phyloP scores from a whole-genome alignment of 331 rosid species.

The Rosa hybrid region DNA sequence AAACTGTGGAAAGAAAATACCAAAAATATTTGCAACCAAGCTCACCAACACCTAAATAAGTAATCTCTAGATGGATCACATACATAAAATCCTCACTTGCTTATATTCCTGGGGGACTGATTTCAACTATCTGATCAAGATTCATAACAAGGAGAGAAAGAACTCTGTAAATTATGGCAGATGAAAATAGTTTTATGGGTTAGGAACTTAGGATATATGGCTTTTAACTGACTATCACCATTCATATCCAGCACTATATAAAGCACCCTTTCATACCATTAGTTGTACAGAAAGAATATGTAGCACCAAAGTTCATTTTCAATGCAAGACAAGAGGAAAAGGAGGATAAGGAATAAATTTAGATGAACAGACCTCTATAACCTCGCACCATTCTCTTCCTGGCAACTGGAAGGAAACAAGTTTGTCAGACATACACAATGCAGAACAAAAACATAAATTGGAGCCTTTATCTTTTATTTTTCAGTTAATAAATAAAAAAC shows the following conservation, averaged over 20 bases:
- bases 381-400: slow-evolving; percentile 69
- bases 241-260: slow-evolving; percentile 32
- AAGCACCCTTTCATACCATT: slow-evolving; percentile 29
- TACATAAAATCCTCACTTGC: slow-evolving; percentile 52
- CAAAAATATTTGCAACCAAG: slow-evolving; percentile 27
- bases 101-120: slow-evolving; percentile 40
- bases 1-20: neutral
- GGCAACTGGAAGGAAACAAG: slow-evolving; percentile 58
- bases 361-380: slow-evolving; percentile 70
- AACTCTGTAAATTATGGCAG: slow-evolving; percentile 53
- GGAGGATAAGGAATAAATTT: slow-evolving; percentile 18
- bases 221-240: slow-evolving; percentile 34
- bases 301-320: slow-evolving; percentile 32
- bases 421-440: slow-evolving; percentile 35
- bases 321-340: slow-evolving; percentile 19
- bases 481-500: neutral
- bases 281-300: slow-evolving; percentile 15
- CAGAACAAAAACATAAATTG: neutral
- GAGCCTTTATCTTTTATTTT: neutral
- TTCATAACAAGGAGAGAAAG: slow-evolving; percentile 48
- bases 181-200: slow-evolving; percentile 34
- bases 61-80: slow-evolving; percentile 34
- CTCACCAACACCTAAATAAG: slow-evolving; percentile 39
- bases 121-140: slow-evolving; percentile 54
- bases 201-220: slow-evolving; percentile 29